A percentile compares a stretch with the other conserved stretches of the same genome.
phyloP scores from a whole-genome alignment of 441 rosid genomes.

The Metrosideros polymorpha region DNA sequence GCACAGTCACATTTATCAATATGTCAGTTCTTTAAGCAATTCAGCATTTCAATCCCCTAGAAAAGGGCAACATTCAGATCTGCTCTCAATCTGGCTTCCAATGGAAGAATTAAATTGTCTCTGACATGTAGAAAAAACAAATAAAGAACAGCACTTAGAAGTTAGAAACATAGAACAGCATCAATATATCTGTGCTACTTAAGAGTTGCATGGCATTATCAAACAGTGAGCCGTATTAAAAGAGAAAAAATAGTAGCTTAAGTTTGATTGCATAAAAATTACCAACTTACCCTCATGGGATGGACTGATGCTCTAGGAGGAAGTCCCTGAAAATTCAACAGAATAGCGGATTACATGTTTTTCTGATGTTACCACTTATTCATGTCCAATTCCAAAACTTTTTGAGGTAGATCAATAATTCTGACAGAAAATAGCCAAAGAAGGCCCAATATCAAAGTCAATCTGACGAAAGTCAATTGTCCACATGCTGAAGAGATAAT shows the following conservation, averaged over 20 bases:
- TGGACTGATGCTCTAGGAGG: conserved; percentile 98
- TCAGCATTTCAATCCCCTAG: neutral
- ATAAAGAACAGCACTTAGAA: neutral
- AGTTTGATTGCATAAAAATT: conserved; percentile 12
- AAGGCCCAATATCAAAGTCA: neutral
- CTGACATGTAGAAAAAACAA: neutral
- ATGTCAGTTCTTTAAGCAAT: neutral
- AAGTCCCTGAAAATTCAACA: conserved; percentile 58
- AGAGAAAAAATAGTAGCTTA: conserved; percentile 2
- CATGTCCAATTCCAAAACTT: neutral
- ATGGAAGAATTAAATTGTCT: neutral
- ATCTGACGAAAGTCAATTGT: neutral
- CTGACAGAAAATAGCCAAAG: neutral
- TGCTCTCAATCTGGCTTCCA: neutral
- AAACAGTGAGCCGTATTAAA: neutral
- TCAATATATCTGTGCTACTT: neutral
- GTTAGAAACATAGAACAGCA: neutral
- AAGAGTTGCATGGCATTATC: neutral
- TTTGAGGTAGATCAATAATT: neutral
- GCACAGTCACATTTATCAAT: neutral
- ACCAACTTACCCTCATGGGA: conserved; percentile 96
- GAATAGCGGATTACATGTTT: neutral
- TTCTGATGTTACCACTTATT: neutral
- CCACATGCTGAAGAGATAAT: neutral
- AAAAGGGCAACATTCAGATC: neutral